Base-by-base conservation (phyloP, 2,329 filamentous ascomycete genomes). In the Hysterium pulicare region DNA sequence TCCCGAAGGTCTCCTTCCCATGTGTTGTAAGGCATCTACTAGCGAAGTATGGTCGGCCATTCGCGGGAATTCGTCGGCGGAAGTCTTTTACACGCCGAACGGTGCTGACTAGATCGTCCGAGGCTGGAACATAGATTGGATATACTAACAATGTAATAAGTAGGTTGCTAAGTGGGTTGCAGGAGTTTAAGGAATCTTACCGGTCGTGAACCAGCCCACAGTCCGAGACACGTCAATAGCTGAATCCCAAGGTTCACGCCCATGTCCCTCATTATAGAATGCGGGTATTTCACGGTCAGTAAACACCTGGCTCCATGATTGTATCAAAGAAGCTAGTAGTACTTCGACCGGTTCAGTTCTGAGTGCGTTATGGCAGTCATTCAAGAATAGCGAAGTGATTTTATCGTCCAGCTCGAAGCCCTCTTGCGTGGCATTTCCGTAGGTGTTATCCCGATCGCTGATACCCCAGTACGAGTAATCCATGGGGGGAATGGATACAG, bases 61-160 rank as follows among this genome's bases (percentile, higher is more conserved):
- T 64, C 9, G 54, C 57, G 5, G 54, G 57, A 16, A 64, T 61
- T 16, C 47, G 46, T 13, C 60, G 46, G 5, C 78, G 72, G 0
- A 70, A 72, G 45, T 81, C 77, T 50, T 82, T 82, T 30, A 78
- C 64, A 9, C 71, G 66, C n/a, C 73, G 72, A n/a, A 81, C 64
- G 0, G 75, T 71, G 5, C 74, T 67, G 21, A 79, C 63, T 9
- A 78, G 53, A 42, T 57, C 43, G 7, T 46, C 42, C 0, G 49
- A 49, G 7, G 51, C 47, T 2, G 54, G 47, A 0, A 71, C 58
- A 20, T 64, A 65, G 3, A 74, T 65, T 0, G 73, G 73, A 38
- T 71, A 72, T 6, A 76, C 53, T 17, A 30, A 8, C 2, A 4
- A 28, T 8, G n/a, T n/a, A n/a, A n/a, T n/a, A n/a, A n/a, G n/a